These are phyloP conservation scores for Zymoseptoria passerinii DNA, from an alignment of 2,329 filamentous ascomycete species.

Conservation along the genomic window DNA sequence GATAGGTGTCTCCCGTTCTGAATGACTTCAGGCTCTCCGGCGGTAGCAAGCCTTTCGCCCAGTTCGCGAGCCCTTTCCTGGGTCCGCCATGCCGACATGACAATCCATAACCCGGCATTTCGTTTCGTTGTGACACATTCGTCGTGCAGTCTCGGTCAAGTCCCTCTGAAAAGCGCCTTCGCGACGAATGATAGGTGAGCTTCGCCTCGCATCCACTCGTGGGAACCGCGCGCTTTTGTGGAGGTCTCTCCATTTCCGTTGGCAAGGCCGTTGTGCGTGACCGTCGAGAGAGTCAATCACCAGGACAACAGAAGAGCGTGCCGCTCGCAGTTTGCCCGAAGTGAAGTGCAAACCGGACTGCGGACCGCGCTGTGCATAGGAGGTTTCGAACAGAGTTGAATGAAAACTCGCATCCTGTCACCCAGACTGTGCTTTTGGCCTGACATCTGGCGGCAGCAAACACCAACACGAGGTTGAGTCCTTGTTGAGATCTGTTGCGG, in stretches of 20 bases:
- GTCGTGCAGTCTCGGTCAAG: background rate
- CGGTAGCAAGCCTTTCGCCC: too few species aligned
- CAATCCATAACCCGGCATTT: background rate
- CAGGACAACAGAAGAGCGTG: background rate
- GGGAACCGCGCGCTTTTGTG: background rate
- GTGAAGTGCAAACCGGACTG: background rate
- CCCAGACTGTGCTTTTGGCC: background rate
- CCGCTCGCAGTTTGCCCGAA: background rate
- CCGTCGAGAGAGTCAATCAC: background rate
- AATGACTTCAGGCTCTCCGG: too few species aligned
- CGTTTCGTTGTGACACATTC: background rate
- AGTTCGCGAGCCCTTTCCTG: too few species aligned
- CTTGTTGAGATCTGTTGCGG: too few species aligned
- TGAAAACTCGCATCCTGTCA: too few species aligned
- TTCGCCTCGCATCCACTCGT: background rate
- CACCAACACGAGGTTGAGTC: background rate
- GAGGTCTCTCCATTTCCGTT: background rate
- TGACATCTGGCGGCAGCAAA: background rate
- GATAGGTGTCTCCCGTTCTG: too few species aligned
- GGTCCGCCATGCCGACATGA: background rate
- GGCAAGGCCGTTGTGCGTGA: background rate
- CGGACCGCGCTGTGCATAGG: too few species aligned
- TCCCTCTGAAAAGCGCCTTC: background rate
- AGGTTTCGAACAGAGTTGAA: background rate
- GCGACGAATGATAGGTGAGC: background rate